phyloP scores from a whole-genome alignment of 2,329 filamentous ascomycete genomes.

The Aspergillus ochraceoroseus region DNA sequence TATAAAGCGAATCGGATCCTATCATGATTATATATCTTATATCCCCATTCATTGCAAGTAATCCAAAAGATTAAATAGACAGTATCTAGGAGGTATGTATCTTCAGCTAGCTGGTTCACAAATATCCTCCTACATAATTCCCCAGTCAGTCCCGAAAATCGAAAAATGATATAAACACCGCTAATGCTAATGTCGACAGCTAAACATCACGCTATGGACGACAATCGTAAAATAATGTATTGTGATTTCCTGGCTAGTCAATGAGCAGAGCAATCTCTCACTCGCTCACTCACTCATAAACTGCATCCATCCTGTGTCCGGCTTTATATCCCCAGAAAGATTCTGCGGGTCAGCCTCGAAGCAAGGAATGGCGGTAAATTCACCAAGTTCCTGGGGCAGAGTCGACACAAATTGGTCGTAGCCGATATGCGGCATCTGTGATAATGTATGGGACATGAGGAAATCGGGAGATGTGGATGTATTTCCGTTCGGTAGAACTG shows the following conservation, averaged over 20 bases:
- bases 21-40: not conserved
- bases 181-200: constrained; percentile 6
- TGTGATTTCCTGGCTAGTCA: not conserved
- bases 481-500: constrained; percentile 21
- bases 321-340: constrained; percentile 25
- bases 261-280: no score
- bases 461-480: constrained; percentile 28
- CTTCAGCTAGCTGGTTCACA: no score
- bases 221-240: not conserved
- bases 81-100: no score
- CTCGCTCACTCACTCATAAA: constrained; percentile 35
- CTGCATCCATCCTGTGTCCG: constrained; percentile 34
- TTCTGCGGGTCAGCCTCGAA: constrained; percentile 33
- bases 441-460: constrained; percentile 27
- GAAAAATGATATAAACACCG: constrained; percentile 4
- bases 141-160: no score
- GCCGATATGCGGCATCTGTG: constrained; percentile 34
- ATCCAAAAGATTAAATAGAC: no score
- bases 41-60: no score
- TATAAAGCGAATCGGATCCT: not conserved
- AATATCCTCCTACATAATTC: no score
- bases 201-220: not conserved
- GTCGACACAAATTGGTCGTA: constrained; percentile 41
- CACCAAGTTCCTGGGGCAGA: constrained; percentile 39
- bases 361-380: constrained; percentile 40